Conservation (phyloP, 768 basidiomycete species). For the Naematelia aurantialba region DNA sequence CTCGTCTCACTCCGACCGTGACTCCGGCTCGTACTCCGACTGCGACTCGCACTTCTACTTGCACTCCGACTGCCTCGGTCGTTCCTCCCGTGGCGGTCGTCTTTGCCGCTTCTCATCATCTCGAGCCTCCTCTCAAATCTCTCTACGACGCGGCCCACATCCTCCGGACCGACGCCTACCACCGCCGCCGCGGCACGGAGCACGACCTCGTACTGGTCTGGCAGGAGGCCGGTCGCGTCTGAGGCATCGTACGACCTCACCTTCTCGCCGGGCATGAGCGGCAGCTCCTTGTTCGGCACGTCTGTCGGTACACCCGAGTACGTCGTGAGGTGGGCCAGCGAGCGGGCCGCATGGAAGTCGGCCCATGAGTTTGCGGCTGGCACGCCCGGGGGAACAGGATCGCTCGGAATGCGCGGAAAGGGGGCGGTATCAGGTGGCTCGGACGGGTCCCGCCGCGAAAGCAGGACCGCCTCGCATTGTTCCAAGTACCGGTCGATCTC, state of each 20-base stretch:
- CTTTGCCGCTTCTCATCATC: neutral
- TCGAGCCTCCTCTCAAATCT: slow-evolving; percentile 62
- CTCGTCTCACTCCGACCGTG: slow-evolving; percentile 16
- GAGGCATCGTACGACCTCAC: slow-evolving; percentile 64
- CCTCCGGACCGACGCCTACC: slow-evolving; percentile 58
- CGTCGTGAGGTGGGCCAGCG: neutral
- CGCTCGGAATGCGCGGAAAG: slow-evolving; percentile 22
- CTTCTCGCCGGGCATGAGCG: slow-evolving; percentile 58
- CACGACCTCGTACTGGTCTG: slow-evolving; percentile 57
- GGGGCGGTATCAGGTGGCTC: neutral
- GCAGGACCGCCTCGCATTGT: slow-evolving; percentile 23
- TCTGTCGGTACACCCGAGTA: slow-evolving; percentile 1
- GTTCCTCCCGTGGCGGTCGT: slow-evolving; percentile 7
- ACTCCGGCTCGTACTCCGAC: slow-evolving; percentile 7
- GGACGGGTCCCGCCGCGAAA: slow-evolving; percentile 1
- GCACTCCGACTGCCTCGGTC: slow-evolving; percentile 2
- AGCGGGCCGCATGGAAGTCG: slow-evolving; percentile 12
- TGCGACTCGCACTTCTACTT: slow-evolving; percentile 11
- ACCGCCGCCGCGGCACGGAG: slow-evolving; percentile 58
- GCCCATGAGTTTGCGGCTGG: slow-evolving; percentile 18
- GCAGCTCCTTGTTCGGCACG: slow-evolving; percentile 17
- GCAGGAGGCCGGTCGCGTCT: slow-evolving; percentile 64
- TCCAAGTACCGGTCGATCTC: slow-evolving; percentile 39
- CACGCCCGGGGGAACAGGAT: neutral
- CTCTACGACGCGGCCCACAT: slow-evolving; percentile 61